Evolutionary conservation across 164 flowering plant genomes (phyloP), one percentile per base, ranked within the genome.

Genomic region (Santalum album): DNA sequence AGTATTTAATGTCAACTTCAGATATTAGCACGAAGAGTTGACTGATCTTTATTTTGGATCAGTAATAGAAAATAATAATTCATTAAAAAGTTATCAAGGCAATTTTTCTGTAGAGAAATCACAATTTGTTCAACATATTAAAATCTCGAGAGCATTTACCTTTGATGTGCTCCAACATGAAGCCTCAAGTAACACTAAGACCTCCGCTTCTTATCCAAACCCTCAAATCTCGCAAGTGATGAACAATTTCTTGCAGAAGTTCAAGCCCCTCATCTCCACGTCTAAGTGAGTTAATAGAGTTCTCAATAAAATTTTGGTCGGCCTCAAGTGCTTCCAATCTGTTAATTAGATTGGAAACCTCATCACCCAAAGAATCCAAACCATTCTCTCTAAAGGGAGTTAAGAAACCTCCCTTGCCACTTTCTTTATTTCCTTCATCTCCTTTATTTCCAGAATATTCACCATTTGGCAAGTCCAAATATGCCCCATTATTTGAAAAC

Each of bases 171-270:
- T n/a, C n/a, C n/a, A n/a, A n/a, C n/a, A n/a, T n/a, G n/a, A n/a
- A n/a, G n/a, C n/a, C n/a, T n/a, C n/a, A n/a, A n/a, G n/a, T n/a
- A n/a, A n/a, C n/a, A n/a, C n/a, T n/a, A n/a, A n/a, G n/a, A n/a
- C n/a, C n/a, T n/a, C n/a, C 50, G 27, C 11, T 48, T 49, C 54
- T 56, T 40, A 59, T 47, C n/a, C n/a, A n/a, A n/a, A n/a, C n/a
- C n/a, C n/a, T n/a, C 26, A 89, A 46, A 50, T 80, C 84, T 54
- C 64, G 73, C 52, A 86, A 69, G 49, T 80, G 81, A 65, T 52
- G 48, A 62, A 86, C 87, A 59, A 88, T 82, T 67, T 83, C 83
- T 63, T 71, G 75, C 46, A 88, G 34, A 21, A 83, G 76, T 22
- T 72, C 63, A 35, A 81, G 49, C 20, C 87, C 94, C 53, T 80